Conservation (phyloP, 352 stramenopile genomes). For the Elongisporangium undulatum region DNA sequence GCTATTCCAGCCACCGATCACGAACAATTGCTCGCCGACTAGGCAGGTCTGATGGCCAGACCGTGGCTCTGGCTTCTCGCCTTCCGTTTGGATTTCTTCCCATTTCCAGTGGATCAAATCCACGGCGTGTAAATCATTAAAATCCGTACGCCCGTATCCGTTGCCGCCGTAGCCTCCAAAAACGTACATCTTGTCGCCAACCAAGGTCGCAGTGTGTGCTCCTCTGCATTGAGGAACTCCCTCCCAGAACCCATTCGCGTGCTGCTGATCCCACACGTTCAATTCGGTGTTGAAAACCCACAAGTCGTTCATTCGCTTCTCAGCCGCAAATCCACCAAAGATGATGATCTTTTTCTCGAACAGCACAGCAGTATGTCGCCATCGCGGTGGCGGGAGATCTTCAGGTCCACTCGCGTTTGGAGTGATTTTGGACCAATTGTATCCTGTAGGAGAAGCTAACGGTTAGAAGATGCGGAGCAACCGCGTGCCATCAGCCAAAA, state of each 20-base stretch:
- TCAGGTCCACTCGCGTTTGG: conserved; percentile 32
- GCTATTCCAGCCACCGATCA: conserved; percentile 96
- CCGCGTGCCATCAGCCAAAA: neutral
- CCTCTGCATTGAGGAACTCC: conserved; percentile 88
- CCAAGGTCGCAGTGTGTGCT: conserved; percentile 86
- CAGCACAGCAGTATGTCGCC: conserved; percentile 80
- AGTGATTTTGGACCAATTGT: conserved; percentile 67
- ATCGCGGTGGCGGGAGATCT: conserved; percentile 65
- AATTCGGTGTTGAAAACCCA: conserved; percentile 95
- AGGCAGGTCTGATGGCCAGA: conserved; percentile 92
- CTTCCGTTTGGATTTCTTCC: conserved; percentile 82
- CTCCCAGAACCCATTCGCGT: conserved; percentile 85
- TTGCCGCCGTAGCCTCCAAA: conserved; percentile 97
- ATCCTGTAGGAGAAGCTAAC: conserved; percentile 30
- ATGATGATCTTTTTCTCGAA: conserved; percentile 88
- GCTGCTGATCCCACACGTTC: conserved; percentile 92
- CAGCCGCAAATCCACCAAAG: conserved; percentile 93
- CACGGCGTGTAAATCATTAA: conserved; percentile 93
- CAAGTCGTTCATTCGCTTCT: conserved; percentile 94
- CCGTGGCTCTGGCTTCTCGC: conserved; percentile 88
- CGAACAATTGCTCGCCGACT: conserved; percentile 89
- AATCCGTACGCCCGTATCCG: conserved; percentile 92
- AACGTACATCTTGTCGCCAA: conserved; percentile 90
- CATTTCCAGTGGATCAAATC: conserved; percentile 91
- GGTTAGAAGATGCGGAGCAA: neutral